Evolutionary conservation across 495 filamentous ascomycete genomes (phyloP).

Genomic region (Trichoderma orchidacearum): DNA sequence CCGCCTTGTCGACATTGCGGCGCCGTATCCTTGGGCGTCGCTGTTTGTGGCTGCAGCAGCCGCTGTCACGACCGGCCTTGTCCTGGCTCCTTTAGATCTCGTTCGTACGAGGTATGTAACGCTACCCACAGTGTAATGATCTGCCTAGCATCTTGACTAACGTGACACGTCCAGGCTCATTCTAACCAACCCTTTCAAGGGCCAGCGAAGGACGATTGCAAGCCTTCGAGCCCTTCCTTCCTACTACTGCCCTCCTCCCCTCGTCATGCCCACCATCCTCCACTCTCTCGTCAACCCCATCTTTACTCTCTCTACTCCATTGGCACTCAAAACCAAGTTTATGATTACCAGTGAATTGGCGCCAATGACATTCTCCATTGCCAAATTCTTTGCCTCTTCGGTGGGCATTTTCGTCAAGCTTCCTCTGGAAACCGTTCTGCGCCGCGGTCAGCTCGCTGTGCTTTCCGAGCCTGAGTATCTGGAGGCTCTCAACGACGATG

Average conservation of each 20-base stretch:
- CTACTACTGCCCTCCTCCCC: slow-evolving; percentile 51
- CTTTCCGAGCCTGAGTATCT: slow-evolving; percentile 27
- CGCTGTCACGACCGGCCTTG: slow-evolving; percentile 60
- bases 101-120: slow-evolving; percentile 59
- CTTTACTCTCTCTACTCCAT: slow-evolving; percentile 63
- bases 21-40: slow-evolving; percentile 57
- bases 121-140: not conserved
- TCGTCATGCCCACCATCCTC: slow-evolving; percentile 74
- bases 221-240: slow-evolving; percentile 65
- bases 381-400: slow-evolving; percentile 60
- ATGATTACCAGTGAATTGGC: slow-evolving; percentile 71
- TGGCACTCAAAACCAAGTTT: slow-evolving; percentile 66
- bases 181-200: slow-evolving; percentile 60
- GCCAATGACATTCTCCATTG: slow-evolving; percentile 63
- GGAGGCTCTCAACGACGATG: slow-evolving; percentile 21
- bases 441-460: slow-evolving; percentile 70
- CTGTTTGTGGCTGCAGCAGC: slow-evolving; percentile 73
- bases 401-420: slow-evolving; percentile 75
- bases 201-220: slow-evolving; percentile 58
- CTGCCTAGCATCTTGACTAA: slow-evolving; percentile 8
- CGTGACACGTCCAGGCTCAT: slow-evolving; percentile 43
- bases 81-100: slow-evolving; percentile 78
- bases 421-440: slow-evolving; percentile 82
- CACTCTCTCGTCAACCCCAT: slow-evolving; percentile 72
- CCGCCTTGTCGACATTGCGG: slow-evolving; percentile 43